Conservation (phyloP, 768 basidiomycete genomes). For the Leucosporidium scottii region DNA sequence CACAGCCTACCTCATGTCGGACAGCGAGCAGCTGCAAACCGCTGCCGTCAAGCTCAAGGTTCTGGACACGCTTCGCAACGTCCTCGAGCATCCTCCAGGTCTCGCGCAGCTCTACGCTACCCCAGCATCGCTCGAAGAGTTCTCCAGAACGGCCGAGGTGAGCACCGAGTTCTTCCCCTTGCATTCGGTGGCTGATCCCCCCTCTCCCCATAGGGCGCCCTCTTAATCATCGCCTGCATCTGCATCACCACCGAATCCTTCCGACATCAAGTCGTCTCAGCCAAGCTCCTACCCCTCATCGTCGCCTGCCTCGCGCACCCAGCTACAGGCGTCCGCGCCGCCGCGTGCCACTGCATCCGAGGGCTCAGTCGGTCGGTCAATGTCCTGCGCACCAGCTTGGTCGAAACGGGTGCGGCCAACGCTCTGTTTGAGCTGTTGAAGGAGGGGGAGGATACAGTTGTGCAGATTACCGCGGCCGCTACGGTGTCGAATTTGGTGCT, state of each 20-base stretch:
- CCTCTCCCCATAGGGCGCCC: conserved; percentile 50
- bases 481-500: conserved; percentile 31
- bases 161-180: conserved; percentile 3
- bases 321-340: conserved; percentile 69
- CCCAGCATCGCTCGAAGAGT: conserved; percentile 5
- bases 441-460: conserved; percentile 33
- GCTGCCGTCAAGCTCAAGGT: conserved; percentile 65
- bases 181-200: not conserved
- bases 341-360: conserved; percentile 76
- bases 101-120: conserved; percentile 36
- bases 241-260: conserved; percentile 66
- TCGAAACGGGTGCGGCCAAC: conserved; percentile 72
- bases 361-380: conserved; percentile 71
- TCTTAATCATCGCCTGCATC: conserved; percentile 68
- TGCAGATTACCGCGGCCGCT: conserved; percentile 29
- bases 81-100: conserved; percentile 40
- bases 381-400: conserved; percentile 72
- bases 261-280: conserved; percentile 60
- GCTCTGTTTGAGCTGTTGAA: conserved; percentile 58
- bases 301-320: conserved; percentile 54
- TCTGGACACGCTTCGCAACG: conserved; percentile 49
- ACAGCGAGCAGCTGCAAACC: conserved; percentile 61
- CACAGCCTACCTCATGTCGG: conserved; percentile 61
- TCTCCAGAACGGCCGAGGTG: conserved; percentile 28
- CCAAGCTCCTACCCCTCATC: conserved; percentile 54